Evolutionary conservation across 129 eudicot genomes (phyloP).

Genomic region (Erigeron canadensis): DNA sequence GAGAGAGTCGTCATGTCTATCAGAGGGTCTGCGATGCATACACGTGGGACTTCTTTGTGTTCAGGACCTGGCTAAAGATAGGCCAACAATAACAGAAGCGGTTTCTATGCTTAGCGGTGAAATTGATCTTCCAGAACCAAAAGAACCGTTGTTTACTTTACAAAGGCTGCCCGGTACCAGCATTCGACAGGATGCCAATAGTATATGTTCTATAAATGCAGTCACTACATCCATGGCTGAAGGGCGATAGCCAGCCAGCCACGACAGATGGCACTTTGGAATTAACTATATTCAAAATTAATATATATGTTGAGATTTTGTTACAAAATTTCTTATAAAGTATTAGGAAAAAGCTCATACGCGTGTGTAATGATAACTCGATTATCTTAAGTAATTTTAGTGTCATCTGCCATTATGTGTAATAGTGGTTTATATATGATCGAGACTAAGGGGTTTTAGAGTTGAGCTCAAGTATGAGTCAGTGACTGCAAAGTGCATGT

Average conservation of each 20-base stretch:
- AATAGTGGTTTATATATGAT: too few species aligned
- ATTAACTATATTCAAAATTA: neutral
- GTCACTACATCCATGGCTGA: neutral
- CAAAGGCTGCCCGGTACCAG: neutral
- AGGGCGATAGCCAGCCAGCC: neutral
- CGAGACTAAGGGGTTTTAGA: too few species aligned
- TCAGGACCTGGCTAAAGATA: constrained; percentile 8
- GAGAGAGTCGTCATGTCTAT: neutral
- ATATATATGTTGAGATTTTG: too few species aligned
- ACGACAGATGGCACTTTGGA: neutral
- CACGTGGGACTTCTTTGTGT: constrained; percentile 11
- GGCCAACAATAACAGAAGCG: constrained; percentile 5
- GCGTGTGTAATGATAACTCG: too few species aligned
- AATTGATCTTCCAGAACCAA: neutral
- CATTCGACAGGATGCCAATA: neutral
- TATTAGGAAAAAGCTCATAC: too few species aligned
- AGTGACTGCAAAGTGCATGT: too few species aligned
- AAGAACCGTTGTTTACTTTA: constrained; percentile 6
- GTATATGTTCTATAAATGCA: neutral
- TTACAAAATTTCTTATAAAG: too few species aligned
- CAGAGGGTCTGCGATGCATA: neutral
- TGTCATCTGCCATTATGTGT: too few species aligned
- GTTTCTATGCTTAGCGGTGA: neutral
- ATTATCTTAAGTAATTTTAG: too few species aligned
- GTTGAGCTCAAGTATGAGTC: too few species aligned